Evolutionary conservation across 805 yeast species (phyloP), one percentile per base, ranked within the genome.

Genomic region (Pichia kluyveri): DNA sequence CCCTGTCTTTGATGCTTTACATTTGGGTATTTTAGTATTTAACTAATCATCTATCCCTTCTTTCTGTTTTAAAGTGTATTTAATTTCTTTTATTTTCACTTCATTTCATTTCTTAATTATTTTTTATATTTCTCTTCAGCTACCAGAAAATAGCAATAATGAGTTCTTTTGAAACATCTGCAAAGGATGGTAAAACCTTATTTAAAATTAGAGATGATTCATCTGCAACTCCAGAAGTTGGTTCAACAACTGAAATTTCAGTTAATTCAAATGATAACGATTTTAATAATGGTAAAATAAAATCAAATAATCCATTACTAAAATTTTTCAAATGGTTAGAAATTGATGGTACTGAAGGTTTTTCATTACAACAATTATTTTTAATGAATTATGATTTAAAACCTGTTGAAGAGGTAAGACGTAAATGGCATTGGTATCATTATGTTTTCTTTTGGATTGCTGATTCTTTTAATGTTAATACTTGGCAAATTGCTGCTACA

Each of bases 401-500:
- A 54, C 96, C 96, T 0, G 88, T 87, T 4, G 91, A 86, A 60
- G 72, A 66, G 15, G 76, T 68, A 4, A 78, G 95, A 40, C 72
- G 96, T 58, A 75, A 76, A n/a, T 88, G 96, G 96, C 68, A 77
- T 30, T 86, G 95, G 95, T 80, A 71, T 64, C 86, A 87, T 63
- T 88, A 69, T 61, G 80, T 84, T 14, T 79, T 77, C 54, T 84
- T 86, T 57, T 88, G 96, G 96, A 65, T 88, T 49, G 88, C 96
- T 0, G 96, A 88, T 62, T 81, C 95, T 32, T 86, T 88, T 69
- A 88, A 88, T 66, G 80, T 88, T 60, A 87, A 86, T 63, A 86
- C 96, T 7, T 87, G 91, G 88, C 89, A 85, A 69, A 86, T 88
- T 56, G 96, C 95, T 2, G 81, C 91, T 9, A 84, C 95, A 0